These are phyloP conservation scores for Torulaspora gathmanii DNA, from an alignment of 805 yeast species.

Conservation along the genomic window DNA sequence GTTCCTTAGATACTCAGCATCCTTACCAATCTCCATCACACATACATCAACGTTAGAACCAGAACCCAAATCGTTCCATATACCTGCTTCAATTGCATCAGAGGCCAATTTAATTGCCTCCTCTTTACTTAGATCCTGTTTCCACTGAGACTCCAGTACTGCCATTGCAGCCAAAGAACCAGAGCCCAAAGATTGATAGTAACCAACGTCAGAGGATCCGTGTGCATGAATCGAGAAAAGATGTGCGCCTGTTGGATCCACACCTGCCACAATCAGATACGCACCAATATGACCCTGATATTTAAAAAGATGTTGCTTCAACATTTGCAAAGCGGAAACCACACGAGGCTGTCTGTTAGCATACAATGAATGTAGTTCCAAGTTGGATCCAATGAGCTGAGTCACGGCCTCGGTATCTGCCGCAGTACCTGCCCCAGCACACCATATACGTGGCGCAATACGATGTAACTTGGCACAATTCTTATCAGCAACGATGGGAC, in stretches of 20 bases:
- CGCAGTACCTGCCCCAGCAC: conserved; percentile 99
- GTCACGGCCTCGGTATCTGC: conserved; percentile 99
- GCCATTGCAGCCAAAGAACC: conserved; percentile 99
- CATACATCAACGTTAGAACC: conserved; percentile 98
- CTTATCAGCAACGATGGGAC: conserved; percentile 95
- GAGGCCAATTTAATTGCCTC: conserved; percentile 90
- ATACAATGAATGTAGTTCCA: conserved; percentile 83
- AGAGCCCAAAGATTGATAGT: conserved; percentile 87
- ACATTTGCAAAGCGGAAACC: conserved; percentile 83
- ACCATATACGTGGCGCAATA: conserved; percentile 89
- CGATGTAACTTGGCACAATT: conserved; percentile 94
- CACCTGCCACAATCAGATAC: conserved; percentile 95
- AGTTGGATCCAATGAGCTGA: conserved; percentile 81
- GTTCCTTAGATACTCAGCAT: conserved; percentile 79
- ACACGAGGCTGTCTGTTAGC: conserved; percentile 88
- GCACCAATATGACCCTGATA: conserved; percentile 98
- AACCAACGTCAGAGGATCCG: conserved; percentile 96
- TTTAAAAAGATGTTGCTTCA: conserved; percentile 92
- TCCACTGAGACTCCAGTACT: conserved; percentile 85
- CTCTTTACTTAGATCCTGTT: conserved; percentile 67
- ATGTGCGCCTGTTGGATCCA: conserved; percentile 94
- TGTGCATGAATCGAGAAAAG: conserved; percentile 93
- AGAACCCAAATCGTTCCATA: conserved; percentile 98
- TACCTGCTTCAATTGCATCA: conserved; percentile 94
- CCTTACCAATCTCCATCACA: conserved; percentile 91